Base-by-base conservation (phyloP, 441 rosid species). In the Syzygium syzygioides region DNA sequence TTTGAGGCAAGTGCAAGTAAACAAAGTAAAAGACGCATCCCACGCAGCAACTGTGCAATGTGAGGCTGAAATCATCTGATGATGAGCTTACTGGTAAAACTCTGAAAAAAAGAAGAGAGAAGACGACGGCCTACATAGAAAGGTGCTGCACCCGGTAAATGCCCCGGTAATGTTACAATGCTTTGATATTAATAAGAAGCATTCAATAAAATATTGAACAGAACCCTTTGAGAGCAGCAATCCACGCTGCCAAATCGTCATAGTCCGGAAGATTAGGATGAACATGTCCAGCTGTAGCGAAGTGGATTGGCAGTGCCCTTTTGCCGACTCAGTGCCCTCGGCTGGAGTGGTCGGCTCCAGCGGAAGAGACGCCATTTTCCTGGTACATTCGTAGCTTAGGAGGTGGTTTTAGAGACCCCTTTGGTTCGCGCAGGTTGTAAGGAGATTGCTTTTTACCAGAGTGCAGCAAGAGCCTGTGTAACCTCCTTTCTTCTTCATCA, bases 261-360 rank as follows among this genome's bases (percentile, higher is more conserved):
- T 52, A 90, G 53, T 90, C 87, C 11, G 91, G 91, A 14, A 88
- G 55, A 11, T 88, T 86, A 32, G 91, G 90, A 85, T 90, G 91
- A 34, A 90, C 91, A 28, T 90, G 91, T 32, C 89, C 25, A 60
- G 34, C 84, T 84, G 85, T 25, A 89, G 55, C 10, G 87, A 89
- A 45, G 83, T 20, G 10, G 87, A 56, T 28, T 62, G 85, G 54
- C 25, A 9, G 62, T 62, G 89, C 34, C 87, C 85, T 68, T 37
- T 89, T 26, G 52, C 62, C 9, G 62, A 26, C 26, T 68, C 71
- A 0, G 50, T 54, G 23, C n/a, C 34, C 83, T 59, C 56, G 5
- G 32, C 17, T 5, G 28, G 52, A 19, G 59, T 60, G 18, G 54
- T 60, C 15, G 45, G 25, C 50, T 86, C 86, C 14, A 79, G n/a